Conservation (phyloP, 208 protist genomes). For the Trypanosoma theileri region DNA sequence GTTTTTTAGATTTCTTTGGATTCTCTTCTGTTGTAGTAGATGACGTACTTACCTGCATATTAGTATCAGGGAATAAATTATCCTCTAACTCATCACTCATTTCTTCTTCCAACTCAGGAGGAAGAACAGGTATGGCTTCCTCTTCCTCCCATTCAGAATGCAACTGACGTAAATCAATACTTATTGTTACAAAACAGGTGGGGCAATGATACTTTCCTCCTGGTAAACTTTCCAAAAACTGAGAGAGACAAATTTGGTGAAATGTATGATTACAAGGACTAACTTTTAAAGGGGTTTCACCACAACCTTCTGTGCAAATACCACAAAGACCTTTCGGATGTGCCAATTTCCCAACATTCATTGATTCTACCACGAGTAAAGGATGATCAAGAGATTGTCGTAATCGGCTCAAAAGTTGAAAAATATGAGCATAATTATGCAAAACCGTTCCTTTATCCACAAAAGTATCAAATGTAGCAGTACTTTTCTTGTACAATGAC, state of each 20-base stretch:
- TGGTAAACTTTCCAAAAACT: conserved; percentile 87
- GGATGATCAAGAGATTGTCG: conserved; percentile 92
- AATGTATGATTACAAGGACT: conserved; percentile 83
- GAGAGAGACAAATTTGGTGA: conserved; percentile 79
- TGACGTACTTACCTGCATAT: not conserved
- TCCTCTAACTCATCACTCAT: not conserved
- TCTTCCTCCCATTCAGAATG: conserved; percentile 58
- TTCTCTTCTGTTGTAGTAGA: not conserved
- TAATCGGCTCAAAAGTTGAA: conserved; percentile 91
- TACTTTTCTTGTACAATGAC: conserved; percentile 90
- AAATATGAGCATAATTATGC: conserved; percentile 95
- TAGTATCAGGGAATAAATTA: not conserved
- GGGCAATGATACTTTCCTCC: conserved; percentile 80
- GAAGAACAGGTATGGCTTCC: conserved; percentile 55
- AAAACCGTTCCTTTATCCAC: conserved; percentile 88
- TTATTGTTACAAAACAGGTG: conserved; percentile 84
- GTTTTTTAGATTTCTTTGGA: conserved; percentile 2
- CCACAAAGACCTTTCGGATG: conserved; percentile 79
- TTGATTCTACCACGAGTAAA: conserved; percentile 75
- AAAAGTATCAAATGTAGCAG: conserved; percentile 90
- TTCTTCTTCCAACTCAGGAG: conserved; percentile 70
- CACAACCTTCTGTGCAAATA: conserved; percentile 76
- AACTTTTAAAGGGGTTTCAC: conserved; percentile 52
- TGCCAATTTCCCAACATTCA: conserved; percentile 59
- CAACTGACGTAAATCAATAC: conserved; percentile 82